phyloP scores from a whole-genome alignment of 805 yeast species.

The Kodamaea fukazawae region DNA sequence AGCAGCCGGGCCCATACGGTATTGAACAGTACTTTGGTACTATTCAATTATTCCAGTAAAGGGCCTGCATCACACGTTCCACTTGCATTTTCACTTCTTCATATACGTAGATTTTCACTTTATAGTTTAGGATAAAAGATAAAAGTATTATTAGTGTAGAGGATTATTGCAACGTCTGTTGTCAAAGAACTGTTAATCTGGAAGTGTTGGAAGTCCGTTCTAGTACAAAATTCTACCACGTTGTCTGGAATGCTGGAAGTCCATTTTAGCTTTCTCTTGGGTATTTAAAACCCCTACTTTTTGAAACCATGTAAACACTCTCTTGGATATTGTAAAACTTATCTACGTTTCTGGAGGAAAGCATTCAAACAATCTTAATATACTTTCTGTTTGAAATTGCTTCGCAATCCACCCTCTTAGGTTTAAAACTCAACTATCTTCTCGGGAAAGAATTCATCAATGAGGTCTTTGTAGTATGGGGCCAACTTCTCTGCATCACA shows the following conservation, averaged over 20 bases:
- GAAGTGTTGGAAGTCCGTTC: too few species aligned
- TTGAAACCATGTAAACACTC: too few species aligned
- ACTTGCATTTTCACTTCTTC: neutral
- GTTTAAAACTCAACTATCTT: conserved; percentile 52
- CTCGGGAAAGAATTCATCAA: conserved; percentile 64
- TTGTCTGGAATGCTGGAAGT: too few species aligned
- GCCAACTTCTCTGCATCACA: conserved; percentile 51
- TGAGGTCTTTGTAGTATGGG: conserved; percentile 59
- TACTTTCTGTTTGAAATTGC: neutral
- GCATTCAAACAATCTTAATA: too few species aligned
- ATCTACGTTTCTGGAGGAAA: too few species aligned
- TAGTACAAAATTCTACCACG: too few species aligned
- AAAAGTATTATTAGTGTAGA: neutral
- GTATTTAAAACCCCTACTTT: too few species aligned
- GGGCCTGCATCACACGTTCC: conserved; percentile 1
- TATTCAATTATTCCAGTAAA: conserved; percentile 34
- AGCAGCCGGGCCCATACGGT: conserved; percentile 75
- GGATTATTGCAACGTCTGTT: too few species aligned
- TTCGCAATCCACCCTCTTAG: neutral
- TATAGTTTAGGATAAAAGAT: neutral
- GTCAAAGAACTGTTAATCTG: too few species aligned
- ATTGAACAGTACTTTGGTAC: conserved; percentile 88
- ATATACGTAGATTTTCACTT: neutral
- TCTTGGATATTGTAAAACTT: too few species aligned
- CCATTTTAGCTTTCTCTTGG: too few species aligned